Conservation (phyloP, 1,284 basidiomycete species). For the Cystobasidiaceae sp. region DNA sequence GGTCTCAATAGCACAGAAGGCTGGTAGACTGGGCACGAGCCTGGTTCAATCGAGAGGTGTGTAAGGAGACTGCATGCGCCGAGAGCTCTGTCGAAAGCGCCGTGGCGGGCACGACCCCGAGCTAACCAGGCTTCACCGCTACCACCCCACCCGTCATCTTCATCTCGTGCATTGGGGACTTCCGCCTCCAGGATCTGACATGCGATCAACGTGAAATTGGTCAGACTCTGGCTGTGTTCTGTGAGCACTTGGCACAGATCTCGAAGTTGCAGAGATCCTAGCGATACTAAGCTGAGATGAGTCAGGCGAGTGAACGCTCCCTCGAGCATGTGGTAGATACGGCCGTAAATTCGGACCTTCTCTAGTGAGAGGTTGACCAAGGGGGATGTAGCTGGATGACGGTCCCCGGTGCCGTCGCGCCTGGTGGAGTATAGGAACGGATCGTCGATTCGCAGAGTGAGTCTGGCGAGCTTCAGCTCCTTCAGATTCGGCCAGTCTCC, state of each 20-base stretch:
- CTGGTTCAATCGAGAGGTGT: conserved; percentile 20
- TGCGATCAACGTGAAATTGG: not conserved
- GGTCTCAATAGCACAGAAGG: conserved; percentile 13
- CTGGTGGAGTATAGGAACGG: not conserved
- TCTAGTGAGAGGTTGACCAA: conserved; percentile 13
- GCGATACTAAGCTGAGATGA: not conserved
- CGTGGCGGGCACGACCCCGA: not conserved
- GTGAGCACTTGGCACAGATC: conserved; percentile 16
- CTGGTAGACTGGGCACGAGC: conserved; percentile 7
- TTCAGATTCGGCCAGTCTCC: conserved; percentile 14
- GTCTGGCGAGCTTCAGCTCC: conserved; percentile 4
- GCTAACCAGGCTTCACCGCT: conserved; percentile 3
- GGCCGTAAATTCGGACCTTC: conserved; percentile 11
- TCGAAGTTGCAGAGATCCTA: conserved; percentile 5
- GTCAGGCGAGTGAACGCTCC: conserved; percentile 9
- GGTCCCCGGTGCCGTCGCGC: not conserved
- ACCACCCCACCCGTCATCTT: not conserved
- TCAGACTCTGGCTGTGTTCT: conserved; percentile 12
- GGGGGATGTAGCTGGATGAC: conserved; percentile 9
- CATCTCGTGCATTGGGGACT: not conserved
- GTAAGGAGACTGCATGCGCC: conserved; percentile 2
- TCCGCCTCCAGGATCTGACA: conserved; percentile 14
- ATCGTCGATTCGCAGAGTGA: not conserved
- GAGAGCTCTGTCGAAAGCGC: conserved; percentile 20
- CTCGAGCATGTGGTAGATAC: conserved; percentile 12